phyloP scores from a whole-genome alignment of 2,329 filamentous ascomycete species.

The Pseudovirgaria hyperparasitica region DNA sequence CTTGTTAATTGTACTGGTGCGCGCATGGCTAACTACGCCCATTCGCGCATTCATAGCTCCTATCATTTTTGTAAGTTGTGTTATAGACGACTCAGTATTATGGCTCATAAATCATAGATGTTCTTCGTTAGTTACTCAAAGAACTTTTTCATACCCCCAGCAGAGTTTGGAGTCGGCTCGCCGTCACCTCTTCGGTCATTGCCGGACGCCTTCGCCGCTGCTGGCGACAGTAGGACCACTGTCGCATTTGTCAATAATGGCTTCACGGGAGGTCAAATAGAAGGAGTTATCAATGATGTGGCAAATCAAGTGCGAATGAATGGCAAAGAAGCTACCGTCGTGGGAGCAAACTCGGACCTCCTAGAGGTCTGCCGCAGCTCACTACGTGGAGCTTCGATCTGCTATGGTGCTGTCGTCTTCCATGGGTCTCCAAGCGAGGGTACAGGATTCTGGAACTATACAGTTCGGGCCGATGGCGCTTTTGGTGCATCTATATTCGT shows the following conservation, averaged over 20 bases:
- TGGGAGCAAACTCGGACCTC: constrained; percentile 46
- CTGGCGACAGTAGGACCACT: constrained; percentile 48
- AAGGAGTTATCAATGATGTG: constrained; percentile 53
- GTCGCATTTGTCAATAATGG: constrained; percentile 72
- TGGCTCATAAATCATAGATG: constrained; percentile 16
- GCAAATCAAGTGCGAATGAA: constrained; percentile 42
- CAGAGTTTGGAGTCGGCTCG: constrained; percentile 58
- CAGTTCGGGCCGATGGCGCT: constrained; percentile 61
- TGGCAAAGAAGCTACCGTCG: constrained; percentile 42
- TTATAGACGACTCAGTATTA: background rate
- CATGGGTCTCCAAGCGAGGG: constrained; percentile 64
- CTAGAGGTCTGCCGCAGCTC: constrained; percentile 46
- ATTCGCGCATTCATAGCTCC: constrained; percentile 44
- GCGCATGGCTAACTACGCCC: constrained; percentile 41
- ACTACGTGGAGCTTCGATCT: constrained; percentile 50
- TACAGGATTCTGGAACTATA: constrained; percentile 68
- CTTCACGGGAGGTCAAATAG: constrained; percentile 53
- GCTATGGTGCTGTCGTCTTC: constrained; percentile 65
- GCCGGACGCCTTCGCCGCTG: constrained; percentile 46
- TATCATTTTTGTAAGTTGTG: constrained; percentile 33
- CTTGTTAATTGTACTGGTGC: constrained; percentile 39
- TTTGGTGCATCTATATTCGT: constrained; percentile 55
- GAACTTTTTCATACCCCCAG: constrained; percentile 71
- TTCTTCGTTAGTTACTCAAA: constrained; percentile 53
- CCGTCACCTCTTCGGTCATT: constrained; percentile 51